These are phyloP conservation scores for Claviceps sp. DNA, from an alignment of 2,329 filamentous ascomycete genomes.

Conservation along the genomic window DNA sequence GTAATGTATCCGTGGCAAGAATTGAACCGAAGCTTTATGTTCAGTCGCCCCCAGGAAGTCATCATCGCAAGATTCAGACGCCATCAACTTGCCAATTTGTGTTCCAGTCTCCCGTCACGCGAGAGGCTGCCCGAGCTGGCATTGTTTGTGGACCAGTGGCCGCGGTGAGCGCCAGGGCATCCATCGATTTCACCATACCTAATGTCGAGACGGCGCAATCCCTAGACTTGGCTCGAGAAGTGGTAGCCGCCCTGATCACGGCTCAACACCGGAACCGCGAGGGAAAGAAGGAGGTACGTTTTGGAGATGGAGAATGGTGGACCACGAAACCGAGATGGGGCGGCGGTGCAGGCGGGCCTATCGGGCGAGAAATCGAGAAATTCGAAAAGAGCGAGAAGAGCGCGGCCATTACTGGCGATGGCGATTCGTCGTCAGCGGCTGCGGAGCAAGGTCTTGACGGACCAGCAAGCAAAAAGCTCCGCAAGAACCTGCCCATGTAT, in stretches of 20 bases:
- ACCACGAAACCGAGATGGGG: constrained; percentile 47
- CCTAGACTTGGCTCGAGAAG: constrained; percentile 47
- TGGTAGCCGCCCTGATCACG: constrained; percentile 45
- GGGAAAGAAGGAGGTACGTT: constrained; percentile 39
- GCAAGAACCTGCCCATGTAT: constrained; percentile 44
- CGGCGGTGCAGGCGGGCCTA: constrained; percentile 47
- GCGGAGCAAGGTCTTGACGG: constrained; percentile 12
- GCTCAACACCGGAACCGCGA: constrained; percentile 51
- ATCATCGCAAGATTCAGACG: constrained; percentile 37
- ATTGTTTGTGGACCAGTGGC: constrained; percentile 49
- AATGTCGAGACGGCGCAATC: constrained; percentile 41
- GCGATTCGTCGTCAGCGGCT: constrained; percentile 21
- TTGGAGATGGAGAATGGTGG: constrained; percentile 51
- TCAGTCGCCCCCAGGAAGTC: constrained; percentile 21
- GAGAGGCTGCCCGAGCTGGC: constrained; percentile 44
- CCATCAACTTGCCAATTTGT: constrained; percentile 46
- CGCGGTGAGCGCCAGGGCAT: constrained; percentile 43
- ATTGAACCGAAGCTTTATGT: constrained; percentile 47
- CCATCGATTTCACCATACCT: constrained; percentile 33
- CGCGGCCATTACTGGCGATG: constrained; percentile 29
- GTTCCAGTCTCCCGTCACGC: constrained; percentile 45
- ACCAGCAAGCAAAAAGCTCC: constrained; percentile 31
- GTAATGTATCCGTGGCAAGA: constrained; percentile 42
- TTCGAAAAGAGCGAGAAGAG: constrained; percentile 17
- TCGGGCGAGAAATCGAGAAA: constrained; percentile 43